These are phyloP conservation scores for Syzygium grande DNA, from an alignment of 345 rosid genomes.

Conservation along the genomic window DNA sequence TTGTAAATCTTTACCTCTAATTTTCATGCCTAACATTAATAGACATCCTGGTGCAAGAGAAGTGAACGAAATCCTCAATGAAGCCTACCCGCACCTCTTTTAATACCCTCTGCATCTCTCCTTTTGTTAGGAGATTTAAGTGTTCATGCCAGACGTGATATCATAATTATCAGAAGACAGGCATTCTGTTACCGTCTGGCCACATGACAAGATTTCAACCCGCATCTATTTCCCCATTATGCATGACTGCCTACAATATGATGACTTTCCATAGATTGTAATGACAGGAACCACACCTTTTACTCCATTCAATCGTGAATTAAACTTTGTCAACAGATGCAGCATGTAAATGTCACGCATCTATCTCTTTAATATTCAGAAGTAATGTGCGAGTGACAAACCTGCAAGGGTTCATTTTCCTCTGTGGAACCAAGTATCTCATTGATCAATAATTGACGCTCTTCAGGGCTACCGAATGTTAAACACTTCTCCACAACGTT, in stretches of 20 bases:
- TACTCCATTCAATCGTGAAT: not conserved
- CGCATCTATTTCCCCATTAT: not conserved
- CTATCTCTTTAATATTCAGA: not conserved
- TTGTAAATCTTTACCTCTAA: not conserved
- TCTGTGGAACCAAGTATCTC: conserved; percentile 93
- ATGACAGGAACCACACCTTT: not conserved
- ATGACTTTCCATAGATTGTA: not conserved
- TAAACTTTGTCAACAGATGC: not conserved
- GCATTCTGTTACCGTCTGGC: not conserved
- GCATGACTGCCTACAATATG: not conserved
- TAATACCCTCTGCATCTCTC: not conserved
- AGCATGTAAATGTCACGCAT: not conserved
- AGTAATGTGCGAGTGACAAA: not conserved
- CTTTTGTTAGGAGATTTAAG: not conserved
- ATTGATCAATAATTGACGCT: conserved; percentile 72
- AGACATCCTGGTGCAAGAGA: not conserved
- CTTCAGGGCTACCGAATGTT: conserved; percentile 76
- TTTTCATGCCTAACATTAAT: not conserved
- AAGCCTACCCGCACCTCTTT: not conserved
- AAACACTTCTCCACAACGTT: conserved; percentile 94
- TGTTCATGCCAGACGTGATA: not conserved
- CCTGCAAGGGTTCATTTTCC: conserved; percentile 99
- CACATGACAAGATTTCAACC: not conserved
- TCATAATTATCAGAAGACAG: not conserved
- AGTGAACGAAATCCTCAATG: not conserved